Conservation (phyloP, 257 asterid genomes). For the Cruciata laevipes region DNA sequence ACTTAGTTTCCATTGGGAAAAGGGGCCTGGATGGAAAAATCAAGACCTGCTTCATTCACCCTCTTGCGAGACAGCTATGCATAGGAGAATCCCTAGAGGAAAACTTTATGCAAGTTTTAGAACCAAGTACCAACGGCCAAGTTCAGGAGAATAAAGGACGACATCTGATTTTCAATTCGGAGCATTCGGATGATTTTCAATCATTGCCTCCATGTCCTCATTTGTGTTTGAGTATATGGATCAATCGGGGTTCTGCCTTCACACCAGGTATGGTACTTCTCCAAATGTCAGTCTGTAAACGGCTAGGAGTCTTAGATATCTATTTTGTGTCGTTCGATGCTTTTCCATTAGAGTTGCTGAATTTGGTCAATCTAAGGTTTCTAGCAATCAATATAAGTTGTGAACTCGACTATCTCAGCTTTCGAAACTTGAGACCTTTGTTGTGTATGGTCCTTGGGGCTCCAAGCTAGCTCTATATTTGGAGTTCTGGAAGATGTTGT, state of each 20-base stretch:
- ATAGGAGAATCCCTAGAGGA: slow-evolving; percentile 28
- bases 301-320: slow-evolving; percentile 29
- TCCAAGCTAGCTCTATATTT: not conserved
- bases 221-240: not conserved
- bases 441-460: slow-evolving; percentile 21
- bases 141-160: not conserved
- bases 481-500: slow-evolving; percentile 17
- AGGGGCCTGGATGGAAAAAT: slow-evolving; percentile 19
- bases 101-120: slow-evolving; percentile 25
- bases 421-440: slow-evolving; percentile 25
- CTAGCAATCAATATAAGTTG: slow-evolving; percentile 5
- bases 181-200: not conserved
- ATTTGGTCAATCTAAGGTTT: not conserved
- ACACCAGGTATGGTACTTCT: not conserved
- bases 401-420: slow-evolving; percentile 14
- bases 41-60: slow-evolving; percentile 31
- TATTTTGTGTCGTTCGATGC: slow-evolving; percentile 13
- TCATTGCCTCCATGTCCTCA: slow-evolving; percentile 16
- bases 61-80: slow-evolving; percentile 30
- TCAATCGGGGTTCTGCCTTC: not conserved
- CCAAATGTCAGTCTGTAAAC: slow-evolving; percentile 14
- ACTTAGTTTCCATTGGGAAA: slow-evolving; percentile 24
- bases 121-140: not conserved
- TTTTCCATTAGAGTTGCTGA: not conserved
- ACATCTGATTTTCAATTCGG: slow-evolving; percentile 19